Evolutionary conservation across 768 basidiomycete species (phyloP).

Genomic region (Boletus coccyginus): DNA sequence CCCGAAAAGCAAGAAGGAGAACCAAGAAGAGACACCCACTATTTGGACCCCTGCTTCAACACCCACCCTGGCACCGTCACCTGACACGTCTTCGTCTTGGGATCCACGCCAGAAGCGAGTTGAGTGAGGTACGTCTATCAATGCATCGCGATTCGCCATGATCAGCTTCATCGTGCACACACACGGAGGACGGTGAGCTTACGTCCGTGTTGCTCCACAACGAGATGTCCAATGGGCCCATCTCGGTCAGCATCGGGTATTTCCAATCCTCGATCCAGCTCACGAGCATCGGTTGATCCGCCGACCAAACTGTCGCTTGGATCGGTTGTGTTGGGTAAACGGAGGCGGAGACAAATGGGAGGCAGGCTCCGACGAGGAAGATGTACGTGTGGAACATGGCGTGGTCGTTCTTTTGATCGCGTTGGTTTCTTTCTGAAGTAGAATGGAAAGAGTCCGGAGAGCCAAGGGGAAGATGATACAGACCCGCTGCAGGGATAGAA

Average conservation of each 20-base stretch:
- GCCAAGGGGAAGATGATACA: slow-evolving; percentile 11
- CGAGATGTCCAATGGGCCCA: slow-evolving; percentile 45
- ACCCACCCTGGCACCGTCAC: slow-evolving; percentile 32
- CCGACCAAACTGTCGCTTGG: slow-evolving; percentile 41
- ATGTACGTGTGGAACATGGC: slow-evolving; percentile 7
- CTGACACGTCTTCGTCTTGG: slow-evolving; percentile 22
- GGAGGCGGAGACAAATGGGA: slow-evolving; percentile 29
- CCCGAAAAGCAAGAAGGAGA: not conserved
- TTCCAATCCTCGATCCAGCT: slow-evolving; percentile 51
- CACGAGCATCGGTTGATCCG: slow-evolving; percentile 41
- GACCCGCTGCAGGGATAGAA: slow-evolving; percentile 26
- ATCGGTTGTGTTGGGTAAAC: slow-evolving; percentile 53
- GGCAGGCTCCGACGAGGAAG: not conserved
- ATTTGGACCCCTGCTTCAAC: slow-evolving; percentile 27
- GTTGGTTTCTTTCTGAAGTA: not conserved
- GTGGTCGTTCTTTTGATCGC: not conserved
- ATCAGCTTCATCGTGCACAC: not conserved
- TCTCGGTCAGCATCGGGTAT: slow-evolving; percentile 39
- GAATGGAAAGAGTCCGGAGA: not conserved
- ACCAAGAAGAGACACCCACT: slow-evolving; percentile 24
- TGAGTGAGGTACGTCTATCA: slow-evolving; percentile 36
- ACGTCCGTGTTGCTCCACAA: slow-evolving; percentile 47
- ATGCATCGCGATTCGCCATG: slow-evolving; percentile 3
- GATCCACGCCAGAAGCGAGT: slow-evolving; percentile 44
- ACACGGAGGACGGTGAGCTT: not conserved